Conservation (phyloP, 495 filamentous ascomycete species). For the Aspergillus ostianus region DNA sequence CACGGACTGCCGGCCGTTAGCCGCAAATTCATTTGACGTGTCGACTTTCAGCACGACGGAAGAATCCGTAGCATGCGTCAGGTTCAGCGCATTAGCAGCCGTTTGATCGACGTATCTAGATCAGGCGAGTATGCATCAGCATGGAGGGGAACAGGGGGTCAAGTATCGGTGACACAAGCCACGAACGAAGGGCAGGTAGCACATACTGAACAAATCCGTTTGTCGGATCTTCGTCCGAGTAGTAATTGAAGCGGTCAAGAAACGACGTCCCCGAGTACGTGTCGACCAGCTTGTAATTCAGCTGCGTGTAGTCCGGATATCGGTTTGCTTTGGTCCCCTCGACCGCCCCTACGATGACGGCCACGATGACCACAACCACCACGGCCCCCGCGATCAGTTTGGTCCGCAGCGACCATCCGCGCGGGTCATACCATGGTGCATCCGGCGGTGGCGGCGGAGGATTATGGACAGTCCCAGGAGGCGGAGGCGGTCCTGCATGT, state of each 20-base stretch:
- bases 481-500: slow-evolving; percentile 18
- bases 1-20: slow-evolving; percentile 50
- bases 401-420: slow-evolving; percentile 47
- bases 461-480: slow-evolving; percentile 1
- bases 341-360: slow-evolving; percentile 54
- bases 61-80: slow-evolving; percentile 47
- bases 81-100: slow-evolving; percentile 40
- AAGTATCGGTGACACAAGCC: not conserved
- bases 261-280: slow-evolving; percentile 48
- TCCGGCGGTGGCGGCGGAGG: not conserved
- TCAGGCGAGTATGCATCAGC: not conserved
- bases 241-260: slow-evolving; percentile 55
- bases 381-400: slow-evolving; percentile 36
- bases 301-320: slow-evolving; percentile 53
- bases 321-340: slow-evolving; percentile 45
- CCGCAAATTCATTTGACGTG: slow-evolving; percentile 38
- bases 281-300: slow-evolving; percentile 52
- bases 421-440: slow-evolving; percentile 46
- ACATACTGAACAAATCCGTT: slow-evolving; percentile 52
- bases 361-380: slow-evolving; percentile 43
- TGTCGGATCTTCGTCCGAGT: slow-evolving; percentile 50
- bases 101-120: slow-evolving; percentile 33
- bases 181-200: not conserved
- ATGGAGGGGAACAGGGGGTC: not conserved
- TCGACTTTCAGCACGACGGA: slow-evolving; percentile 56